Evolutionary conservation across 2,329 filamentous ascomycete genomes (phyloP), one percentile per base, ranked within the genome.

Genomic region (Nothophoma quercina): DNA sequence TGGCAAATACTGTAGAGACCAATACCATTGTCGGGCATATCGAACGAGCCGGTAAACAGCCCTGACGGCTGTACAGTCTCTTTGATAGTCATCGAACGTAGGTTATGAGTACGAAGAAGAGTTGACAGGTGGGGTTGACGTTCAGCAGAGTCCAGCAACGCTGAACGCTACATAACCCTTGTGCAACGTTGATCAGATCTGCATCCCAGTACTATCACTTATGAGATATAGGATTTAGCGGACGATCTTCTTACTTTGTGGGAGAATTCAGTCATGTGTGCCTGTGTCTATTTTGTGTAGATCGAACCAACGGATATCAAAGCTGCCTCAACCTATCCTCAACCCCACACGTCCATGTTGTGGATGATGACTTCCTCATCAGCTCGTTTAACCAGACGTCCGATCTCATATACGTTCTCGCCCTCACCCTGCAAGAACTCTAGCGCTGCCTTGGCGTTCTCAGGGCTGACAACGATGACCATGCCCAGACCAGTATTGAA

Each of bases 401-500:
- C 95, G 55, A 98, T 86, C 21, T 78, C 82, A 70, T 84, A 91
- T 3, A 96, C 91, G 52, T 79, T 87, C 81, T 97, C 93, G 13
- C 90, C 90, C 36, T 84, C 81, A 21, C 78, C 79, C 66, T 86
- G 80, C 18, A 97, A 78, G 35, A 84, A 78, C 44, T 79, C 75
- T 16, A 79, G 79, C 2, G 90, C 86, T 29, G 81, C 79, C 5
- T 84, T 81, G 1, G 81, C 90, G 62, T 89, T 83, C 26, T 78
- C 81, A 49, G 83, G 79, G 22, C 83, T 84, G 2, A 97, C 91
- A 5, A 92, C 91, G 23, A 93, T 81, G 5, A 97, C 90, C 93
- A 99, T 98, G 38, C 95, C 95, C 35, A 99, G 79, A 42, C 95
- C 95, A 7, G 89, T 92, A 79, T 99, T 99, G 83, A 96, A 98